Evolutionary conservation across 306 rosid species (phyloP).

Genomic region (Trifolium repens): DNA sequence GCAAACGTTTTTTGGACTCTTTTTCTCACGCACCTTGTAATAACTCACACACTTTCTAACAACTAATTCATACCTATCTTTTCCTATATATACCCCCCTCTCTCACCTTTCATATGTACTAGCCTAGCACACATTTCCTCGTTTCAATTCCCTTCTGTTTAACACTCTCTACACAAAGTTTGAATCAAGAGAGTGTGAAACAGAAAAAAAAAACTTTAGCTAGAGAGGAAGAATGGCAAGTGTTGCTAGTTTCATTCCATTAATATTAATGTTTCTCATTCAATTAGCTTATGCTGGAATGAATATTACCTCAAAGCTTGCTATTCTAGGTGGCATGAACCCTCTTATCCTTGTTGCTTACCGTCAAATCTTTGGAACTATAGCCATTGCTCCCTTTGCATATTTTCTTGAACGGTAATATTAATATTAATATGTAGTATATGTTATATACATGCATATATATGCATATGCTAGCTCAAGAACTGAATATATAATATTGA

Average conservation of each 20-base stretch:
- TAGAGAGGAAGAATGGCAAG: neutral
- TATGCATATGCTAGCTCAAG: neutral
- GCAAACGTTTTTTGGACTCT: constrained; percentile 9
- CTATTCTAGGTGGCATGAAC: constrained; percentile 72
- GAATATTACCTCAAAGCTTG: constrained; percentile 88
- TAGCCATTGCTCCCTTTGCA: constrained; percentile 75
- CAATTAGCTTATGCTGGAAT: constrained; percentile 68
- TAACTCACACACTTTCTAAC: constrained; percentile 8
- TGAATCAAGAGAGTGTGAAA: constrained; percentile 6
- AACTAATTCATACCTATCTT: neutral
- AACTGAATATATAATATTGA: neutral
- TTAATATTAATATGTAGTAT: neutral
- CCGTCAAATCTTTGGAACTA: constrained; percentile 75
- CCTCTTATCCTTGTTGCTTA: constrained; percentile 84
- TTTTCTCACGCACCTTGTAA: neutral
- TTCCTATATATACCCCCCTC: neutral
- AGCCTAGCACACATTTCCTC: neutral
- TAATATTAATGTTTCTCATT: constrained; percentile 58
- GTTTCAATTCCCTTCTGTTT: neutral
- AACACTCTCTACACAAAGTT: constrained; percentile 6
- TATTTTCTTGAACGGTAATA: constrained; percentile 68
- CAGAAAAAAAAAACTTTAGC: constrained; percentile 2
- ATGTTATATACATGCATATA: neutral
- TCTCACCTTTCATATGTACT: neutral
- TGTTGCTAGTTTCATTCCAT: constrained; percentile 38